phyloP scores from a whole-genome alignment of 495 filamentous ascomycete genomes.

The Annulohypoxylon stygium region DNA sequence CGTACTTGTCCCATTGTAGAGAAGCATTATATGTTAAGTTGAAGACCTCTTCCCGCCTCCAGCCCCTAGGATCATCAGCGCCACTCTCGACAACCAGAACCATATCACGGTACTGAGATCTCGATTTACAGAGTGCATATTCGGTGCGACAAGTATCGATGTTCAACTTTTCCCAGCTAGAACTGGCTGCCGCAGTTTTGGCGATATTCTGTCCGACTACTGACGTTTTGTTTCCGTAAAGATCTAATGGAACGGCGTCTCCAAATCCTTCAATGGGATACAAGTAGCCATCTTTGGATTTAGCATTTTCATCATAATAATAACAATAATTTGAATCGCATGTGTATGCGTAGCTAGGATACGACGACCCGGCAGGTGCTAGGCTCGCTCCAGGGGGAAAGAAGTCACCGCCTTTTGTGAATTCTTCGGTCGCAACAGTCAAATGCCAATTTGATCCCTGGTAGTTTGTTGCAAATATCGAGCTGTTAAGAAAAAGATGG shows the following conservation, averaged over 20 bases:
- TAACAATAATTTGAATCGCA: neutral
- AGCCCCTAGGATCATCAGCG: conserved; percentile 7
- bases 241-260: neutral
- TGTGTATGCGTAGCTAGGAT: neutral
- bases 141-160: conserved; percentile 9
- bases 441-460: conserved; percentile 25
- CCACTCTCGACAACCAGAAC: conserved; percentile 27
- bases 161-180: conserved; percentile 3
- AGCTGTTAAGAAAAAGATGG: conserved; percentile 38
- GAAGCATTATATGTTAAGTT: conserved; percentile 5
- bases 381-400: conserved; percentile 41
- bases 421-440: conserved; percentile 25
- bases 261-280: conserved; percentile 6
- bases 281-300: too few relatives aligned
- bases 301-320: too few relatives aligned
- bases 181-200: neutral
- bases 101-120: conserved; percentile 22
- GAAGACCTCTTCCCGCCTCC: conserved; percentile 27
- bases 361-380: conserved; percentile 15
- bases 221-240: conserved; percentile 18
- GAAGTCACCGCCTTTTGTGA: conserved; percentile 23
- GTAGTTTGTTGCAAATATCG: conserved; percentile 26
- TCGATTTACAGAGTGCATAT: conserved; percentile 23
- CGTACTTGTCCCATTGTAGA: conserved; percentile 14
- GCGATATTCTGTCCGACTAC: conserved; percentile 6